Evolutionary conservation across 768 basidiomycete species (phyloP), one percentile per base, ranked within the genome.

Genomic region (Mrakia gelida): DNA sequence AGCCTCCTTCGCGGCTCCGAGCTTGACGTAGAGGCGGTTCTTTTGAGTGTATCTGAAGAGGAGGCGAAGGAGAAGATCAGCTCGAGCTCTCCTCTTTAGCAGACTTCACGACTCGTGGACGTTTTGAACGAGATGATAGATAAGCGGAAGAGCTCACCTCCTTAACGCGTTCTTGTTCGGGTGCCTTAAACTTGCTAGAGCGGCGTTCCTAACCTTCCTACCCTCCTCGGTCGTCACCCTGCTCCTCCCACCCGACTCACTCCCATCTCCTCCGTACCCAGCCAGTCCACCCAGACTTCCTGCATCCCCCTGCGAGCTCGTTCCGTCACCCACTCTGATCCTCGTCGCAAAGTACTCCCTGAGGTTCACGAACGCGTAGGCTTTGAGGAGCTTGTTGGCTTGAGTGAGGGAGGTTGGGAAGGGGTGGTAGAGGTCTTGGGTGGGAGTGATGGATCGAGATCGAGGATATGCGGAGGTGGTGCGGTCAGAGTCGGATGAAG

Each of bases 391-490:
- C 30, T 52, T 43, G 3, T n/a, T 45, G 26, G 77, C 77, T 23
- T 54, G 23, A 6, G 30, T 43, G 28, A 78, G 62, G 16, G 72
- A 67, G 49, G 62, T 73, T 11, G 77, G 77, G 77, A 78, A 78
- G 18, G 72, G 65, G 38, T 73, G 76, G 15, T 59, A 59, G 68
- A 23, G 45, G 13, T 21, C 18, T 63, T 77, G 74, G 43, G 74
- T 75, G 41, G 74, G 74, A n/a, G 59, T 75, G 26, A 38, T 45
- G 15, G 74, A 75, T 43, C 74, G 74, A 8, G 61, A 63, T 1
- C 41, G 61, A 26, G 61, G n/a, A n/a, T n/a, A n/a, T n/a, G n/a
- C n/a, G n/a, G n/a, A 41, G 5, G 38, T n/a, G 18, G 67, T 70
- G 9, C 56, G 72, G 72, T 73, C 49, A 4, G 72, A 73, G 71